A percentile compares a stretch with the other conserved stretches of the same genome.
Evolutionary conservation across 2,329 filamentous ascomycete species (phyloP).

Genomic region (Fusarium caatingaense): DNA sequence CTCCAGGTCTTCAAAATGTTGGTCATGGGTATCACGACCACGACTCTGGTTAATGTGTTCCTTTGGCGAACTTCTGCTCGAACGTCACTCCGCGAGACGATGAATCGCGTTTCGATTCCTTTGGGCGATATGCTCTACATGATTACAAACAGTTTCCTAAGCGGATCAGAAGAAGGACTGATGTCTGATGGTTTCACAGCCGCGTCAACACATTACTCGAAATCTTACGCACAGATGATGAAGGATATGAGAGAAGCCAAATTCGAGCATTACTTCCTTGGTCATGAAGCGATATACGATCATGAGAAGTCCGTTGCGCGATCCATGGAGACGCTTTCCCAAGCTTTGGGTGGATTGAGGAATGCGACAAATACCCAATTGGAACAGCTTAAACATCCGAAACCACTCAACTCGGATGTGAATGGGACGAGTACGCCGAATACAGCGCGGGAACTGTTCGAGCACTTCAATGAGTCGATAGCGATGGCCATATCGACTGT

Average conservation of each 20-base stretch:
- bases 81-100: conserved; percentile 75
- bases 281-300: conserved; percentile 81
- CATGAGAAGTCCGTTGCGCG: conserved; percentile 83
- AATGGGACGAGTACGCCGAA: neutral
- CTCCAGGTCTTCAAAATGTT: conserved; percentile 86
- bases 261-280: conserved; percentile 85
- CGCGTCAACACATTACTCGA: conserved; percentile 71
- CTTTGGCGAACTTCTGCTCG: conserved; percentile 84
- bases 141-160: conserved; percentile 85
- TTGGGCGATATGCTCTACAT: conserved; percentile 84
- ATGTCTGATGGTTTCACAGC: conserved; percentile 72
- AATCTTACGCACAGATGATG: conserved; percentile 75
- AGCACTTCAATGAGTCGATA: conserved; percentile 35
- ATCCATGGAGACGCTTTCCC: conserved; percentile 85
- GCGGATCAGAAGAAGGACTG: conserved; percentile 82
- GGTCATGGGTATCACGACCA: conserved; percentile 76
- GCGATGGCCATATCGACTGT: conserved; percentile 31
- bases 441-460: conserved; percentile 27
- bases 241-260: conserved; percentile 87
- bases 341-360: conserved; percentile 88
- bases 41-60: conserved; percentile 77
- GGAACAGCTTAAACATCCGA: conserved; percentile 70
- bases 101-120: conserved; percentile 77
- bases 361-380: conserved; percentile 94
- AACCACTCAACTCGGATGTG: neutral